Evolutionary conservation across 2,329 filamentous ascomycete species (phyloP), one percentile per base, ranked within the genome.

Genomic region (Exophiala calicioides): DNA sequence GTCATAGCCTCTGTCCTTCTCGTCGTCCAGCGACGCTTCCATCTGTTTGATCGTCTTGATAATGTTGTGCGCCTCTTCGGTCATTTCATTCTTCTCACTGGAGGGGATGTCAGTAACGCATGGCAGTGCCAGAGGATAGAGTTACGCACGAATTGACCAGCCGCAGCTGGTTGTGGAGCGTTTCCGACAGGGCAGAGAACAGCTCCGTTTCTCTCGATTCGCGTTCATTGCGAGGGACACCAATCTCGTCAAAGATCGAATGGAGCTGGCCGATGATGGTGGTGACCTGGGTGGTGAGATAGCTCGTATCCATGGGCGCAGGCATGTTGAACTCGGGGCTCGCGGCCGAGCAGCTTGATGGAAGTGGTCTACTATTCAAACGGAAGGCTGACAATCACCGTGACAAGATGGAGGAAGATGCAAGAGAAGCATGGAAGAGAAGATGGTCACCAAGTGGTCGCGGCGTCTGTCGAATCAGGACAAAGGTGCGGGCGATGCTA

Each of bases 201-300:
- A 98, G 82, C 90, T 96, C 89, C 65, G 88, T 81, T 66, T 97
- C 91, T 62, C 93, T 80, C 38, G 81, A 78, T 65, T 97, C 90
- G 63, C 93, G 86, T 68, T 97, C 93, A 82, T 95, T 90, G 62
- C 75, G 82, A 20, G 91, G 82, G n/a, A 98, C 87, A 49, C 93
- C 93, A 63, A 98, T 98, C 66, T 98, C 91, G 68, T 98, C 93
- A 64, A 96, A 98, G 47, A 97, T 80, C 57, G 86, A 87, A 70
- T 97, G 91, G 52, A 98, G 80, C 71, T 96, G 90, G 68, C 82
- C 82, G 66, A 97, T 90, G 65, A 95, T 96, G 62, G 81, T 89
- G 59, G 89, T 93, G 72, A 98, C 88, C 80, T 97, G 93, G 68
- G 94, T 89, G 60, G 89, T 87, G 65, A 97, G 78, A 69, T 94